phyloP scores from a whole-genome alignment of 306 rosid species.

The Casuarina equisetifolia region DNA sequence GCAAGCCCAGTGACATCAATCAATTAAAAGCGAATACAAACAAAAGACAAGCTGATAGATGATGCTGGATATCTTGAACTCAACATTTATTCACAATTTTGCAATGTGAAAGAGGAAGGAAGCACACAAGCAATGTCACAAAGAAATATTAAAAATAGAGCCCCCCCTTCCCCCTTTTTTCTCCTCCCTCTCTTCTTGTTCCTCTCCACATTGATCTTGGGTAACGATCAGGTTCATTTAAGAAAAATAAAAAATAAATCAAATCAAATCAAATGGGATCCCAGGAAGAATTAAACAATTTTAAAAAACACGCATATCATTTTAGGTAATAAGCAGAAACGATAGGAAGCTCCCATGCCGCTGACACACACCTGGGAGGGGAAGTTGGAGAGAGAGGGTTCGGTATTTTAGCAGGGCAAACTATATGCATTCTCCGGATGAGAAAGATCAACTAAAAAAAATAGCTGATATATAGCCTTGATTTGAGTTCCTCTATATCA shows the following conservation, averaged over 20 bases:
- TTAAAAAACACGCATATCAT: background rate
- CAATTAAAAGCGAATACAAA: conserved; percentile 14
- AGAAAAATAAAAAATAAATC: background rate
- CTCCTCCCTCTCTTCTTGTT: no score
- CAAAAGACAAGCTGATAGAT: background rate
- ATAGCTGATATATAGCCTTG: background rate
- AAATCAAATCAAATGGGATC: background rate
- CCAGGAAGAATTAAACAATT: background rate
- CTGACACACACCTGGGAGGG: background rate
- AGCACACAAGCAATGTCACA: background rate
- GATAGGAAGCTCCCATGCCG: background rate
- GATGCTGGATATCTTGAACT: conserved; percentile 6
- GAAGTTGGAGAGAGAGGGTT: no score
- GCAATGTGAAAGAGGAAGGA: background rate
- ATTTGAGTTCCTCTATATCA: background rate
- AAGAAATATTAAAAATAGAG: background rate
- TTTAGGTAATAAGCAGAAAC: background rate
- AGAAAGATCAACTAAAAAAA: background rate
- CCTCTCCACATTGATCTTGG: background rate
- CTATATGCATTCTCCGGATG: background rate
- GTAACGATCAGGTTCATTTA: background rate
- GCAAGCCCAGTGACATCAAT: conserved; percentile 9
- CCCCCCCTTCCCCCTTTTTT: background rate
- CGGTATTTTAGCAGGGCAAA: background rate
- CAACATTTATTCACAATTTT: background rate